Evolutionary conservation across 2,329 filamentous ascomycete genomes (phyloP).

Genomic region (Beauveria sp.): DNA sequence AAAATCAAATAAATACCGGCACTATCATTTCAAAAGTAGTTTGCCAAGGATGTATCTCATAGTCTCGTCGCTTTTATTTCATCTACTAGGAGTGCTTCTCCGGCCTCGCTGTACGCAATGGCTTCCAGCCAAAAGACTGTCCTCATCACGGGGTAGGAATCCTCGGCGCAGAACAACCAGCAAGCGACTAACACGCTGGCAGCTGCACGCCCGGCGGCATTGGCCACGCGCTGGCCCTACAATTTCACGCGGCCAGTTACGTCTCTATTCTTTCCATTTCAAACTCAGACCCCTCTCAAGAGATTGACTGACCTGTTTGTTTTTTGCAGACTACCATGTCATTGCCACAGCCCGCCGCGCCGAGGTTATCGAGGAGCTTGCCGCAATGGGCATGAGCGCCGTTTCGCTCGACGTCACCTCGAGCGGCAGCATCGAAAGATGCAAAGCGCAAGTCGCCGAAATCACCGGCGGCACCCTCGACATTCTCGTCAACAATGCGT

Average conservation of each 20-base stretch:
- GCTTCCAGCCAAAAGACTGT: background rate
- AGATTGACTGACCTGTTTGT: too few relatives aligned
- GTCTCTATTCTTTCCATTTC: background rate
- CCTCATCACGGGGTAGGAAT: background rate
- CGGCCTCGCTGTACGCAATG: background rate
- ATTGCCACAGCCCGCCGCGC: constrained; percentile 48
- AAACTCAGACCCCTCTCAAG: too few relatives aligned
- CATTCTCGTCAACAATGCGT: constrained; percentile 55
- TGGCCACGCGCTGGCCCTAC: constrained; percentile 38
- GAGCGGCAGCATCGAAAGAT: constrained; percentile 40
- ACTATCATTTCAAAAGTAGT: background rate
- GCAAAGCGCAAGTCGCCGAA: constrained; percentile 37
- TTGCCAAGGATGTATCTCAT: too few relatives aligned
- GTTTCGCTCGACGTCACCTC: constrained; percentile 48
- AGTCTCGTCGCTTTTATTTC: background rate
- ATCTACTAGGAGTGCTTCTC: background rate
- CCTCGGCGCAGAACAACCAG: too few relatives aligned
- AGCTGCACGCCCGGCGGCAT: constrained; percentile 32
- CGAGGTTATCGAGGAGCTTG: constrained; percentile 39
- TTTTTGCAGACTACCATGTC: constrained; percentile 40
- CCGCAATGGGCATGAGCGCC: constrained; percentile 39
- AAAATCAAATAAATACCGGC: background rate
- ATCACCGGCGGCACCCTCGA: constrained; percentile 48
- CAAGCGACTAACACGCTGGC: background rate
- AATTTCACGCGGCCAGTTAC: constrained; percentile 29